Base-by-base conservation (phyloP, 192 early-diverging fungal species). In the Rhizoclosmatium globosum region DNA sequence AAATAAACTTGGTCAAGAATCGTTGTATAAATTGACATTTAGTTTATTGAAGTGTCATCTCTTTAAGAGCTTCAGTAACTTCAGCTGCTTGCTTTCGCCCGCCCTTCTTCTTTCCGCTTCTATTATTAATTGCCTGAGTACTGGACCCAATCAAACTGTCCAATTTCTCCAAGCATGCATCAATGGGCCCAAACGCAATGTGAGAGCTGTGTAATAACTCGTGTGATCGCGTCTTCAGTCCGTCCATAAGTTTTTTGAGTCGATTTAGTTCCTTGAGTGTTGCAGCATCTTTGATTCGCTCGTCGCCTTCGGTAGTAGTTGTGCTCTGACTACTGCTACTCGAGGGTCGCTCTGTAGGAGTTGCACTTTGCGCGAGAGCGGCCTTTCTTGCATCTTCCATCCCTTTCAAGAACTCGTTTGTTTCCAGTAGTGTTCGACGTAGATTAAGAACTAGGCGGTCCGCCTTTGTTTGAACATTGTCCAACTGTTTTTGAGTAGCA, bases 111-210 rank as follows among this genome's bases (percentile, higher is more conserved):
- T 31, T 53, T 53, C 50, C 50, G 6, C 50, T 53, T 53, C 50
- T 7, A 53, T 17, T 53, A 13, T 53, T 53, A 0, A 53, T 53
- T 53, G 9, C 9, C 50, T 7, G 50, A 13, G 50, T 1, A 17
- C 17, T 53, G 50, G 17, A 53, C 1, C 50, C 50, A 53, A 53
- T 53, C 17, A 53, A 53, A 13, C 50, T 17, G 6, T 58, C 56
- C 46, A 74, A 46, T 42, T 74, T 74, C 4, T 31, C 41, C 59
- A 74, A 62, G 43, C 72, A 74, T 4, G 41, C 59, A 43, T 62
- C 31, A 39, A 74, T 74, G 11, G 72, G 72, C 4, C 57, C 72
- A 74, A 74, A 74, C 23, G 72, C 72, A 62, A 74, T 4, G 57
- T 74, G 72, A 7, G 58, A 43, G 17, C n/a, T 19, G 41, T 74